A percentile compares a stretch with the other conserved stretches of the same genome.
Evolutionary conservation across 768 basidiomycete species (phyloP).

Genomic region (Termitomyces sp.): DNA sequence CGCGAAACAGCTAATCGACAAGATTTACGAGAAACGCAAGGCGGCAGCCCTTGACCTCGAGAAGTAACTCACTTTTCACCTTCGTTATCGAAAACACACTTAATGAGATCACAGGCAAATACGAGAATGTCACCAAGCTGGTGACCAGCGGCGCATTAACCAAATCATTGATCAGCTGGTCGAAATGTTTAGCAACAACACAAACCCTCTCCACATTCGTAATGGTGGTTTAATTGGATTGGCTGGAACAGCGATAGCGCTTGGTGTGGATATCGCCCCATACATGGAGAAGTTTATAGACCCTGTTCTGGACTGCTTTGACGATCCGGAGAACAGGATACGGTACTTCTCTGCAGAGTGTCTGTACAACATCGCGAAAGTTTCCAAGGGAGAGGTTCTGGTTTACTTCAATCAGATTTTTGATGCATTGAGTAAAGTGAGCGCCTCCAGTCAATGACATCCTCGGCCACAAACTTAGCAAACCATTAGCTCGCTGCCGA

Average conservation of each 20-base stretch:
- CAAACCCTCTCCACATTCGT: constrained; percentile 82
- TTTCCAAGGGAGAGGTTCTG: constrained; percentile 94
- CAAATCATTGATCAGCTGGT: constrained; percentile 93
- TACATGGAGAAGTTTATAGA: constrained; percentile 93
- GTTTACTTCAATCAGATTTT: constrained; percentile 99
- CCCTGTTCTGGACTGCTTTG: constrained; percentile 85
- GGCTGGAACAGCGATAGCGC: constrained; percentile 94
- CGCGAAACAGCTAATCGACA: constrained; percentile 80
- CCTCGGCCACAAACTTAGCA: background rate
- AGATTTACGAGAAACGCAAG: constrained; percentile 96
- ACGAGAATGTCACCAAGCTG: constrained; percentile 78
- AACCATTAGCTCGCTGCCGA: constrained; percentile 83
- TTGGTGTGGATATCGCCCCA: constrained; percentile 88
- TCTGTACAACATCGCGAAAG: constrained; percentile 96
- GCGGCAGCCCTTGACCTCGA: constrained; percentile 93
- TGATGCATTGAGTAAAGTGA: constrained; percentile 92
- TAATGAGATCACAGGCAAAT: constrained; percentile 52
- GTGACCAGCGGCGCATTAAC: constrained; percentile 75
- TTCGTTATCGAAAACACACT: background rate
- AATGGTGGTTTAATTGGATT: constrained; percentile 96
- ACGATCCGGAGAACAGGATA: constrained; percentile 91
- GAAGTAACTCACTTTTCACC: constrained; percentile 50
- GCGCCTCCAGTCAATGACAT: constrained; percentile 15
- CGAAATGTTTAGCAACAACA: constrained; percentile 83
- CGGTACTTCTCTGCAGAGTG: constrained; percentile 98